Conservation (phyloP, 192 early-diverging fungal species). For the Podila verticillata region DNA sequence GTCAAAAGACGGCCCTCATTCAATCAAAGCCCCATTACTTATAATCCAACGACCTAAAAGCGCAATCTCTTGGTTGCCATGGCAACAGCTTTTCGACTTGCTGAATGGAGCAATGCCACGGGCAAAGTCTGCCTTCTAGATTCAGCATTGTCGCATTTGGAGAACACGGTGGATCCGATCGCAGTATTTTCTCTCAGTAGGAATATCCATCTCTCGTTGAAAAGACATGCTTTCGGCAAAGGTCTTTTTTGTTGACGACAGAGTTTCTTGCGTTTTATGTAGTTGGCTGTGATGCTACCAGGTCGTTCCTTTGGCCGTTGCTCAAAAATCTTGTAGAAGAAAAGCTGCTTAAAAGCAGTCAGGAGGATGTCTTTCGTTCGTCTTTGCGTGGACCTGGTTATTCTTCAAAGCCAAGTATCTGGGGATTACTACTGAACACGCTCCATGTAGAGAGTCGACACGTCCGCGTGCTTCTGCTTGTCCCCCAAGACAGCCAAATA, state of each 20-base stretch:
- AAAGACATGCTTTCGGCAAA: background rate
- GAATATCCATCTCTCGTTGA: background rate
- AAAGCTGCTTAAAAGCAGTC: too few relatives aligned
- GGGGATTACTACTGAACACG: too few relatives aligned
- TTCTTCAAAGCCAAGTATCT: too few relatives aligned
- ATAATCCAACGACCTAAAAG: background rate
- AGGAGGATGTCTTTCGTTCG: too few relatives aligned
- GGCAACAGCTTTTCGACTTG: background rate
- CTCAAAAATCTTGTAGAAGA: too few relatives aligned
- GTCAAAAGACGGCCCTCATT: background rate
- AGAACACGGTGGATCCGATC: background rate
- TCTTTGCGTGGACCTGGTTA: too few relatives aligned
- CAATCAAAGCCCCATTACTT: background rate
- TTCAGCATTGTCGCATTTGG: background rate
- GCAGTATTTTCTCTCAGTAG: background rate
- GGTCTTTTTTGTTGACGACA: background rate
- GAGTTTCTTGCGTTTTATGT: too few relatives aligned
- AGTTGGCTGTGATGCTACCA: too few relatives aligned
- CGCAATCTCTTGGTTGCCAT: background rate
- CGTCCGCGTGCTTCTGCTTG: too few relatives aligned
- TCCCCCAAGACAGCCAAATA: too few relatives aligned
- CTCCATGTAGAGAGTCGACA: too few relatives aligned
- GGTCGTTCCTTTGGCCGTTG: too few relatives aligned
- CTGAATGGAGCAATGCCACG: background rate
- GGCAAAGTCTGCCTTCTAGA: background rate